These are phyloP conservation scores for Exophiala sideris DNA, from an alignment of 2,329 filamentous ascomycete genomes.

Conservation along the genomic window DNA sequence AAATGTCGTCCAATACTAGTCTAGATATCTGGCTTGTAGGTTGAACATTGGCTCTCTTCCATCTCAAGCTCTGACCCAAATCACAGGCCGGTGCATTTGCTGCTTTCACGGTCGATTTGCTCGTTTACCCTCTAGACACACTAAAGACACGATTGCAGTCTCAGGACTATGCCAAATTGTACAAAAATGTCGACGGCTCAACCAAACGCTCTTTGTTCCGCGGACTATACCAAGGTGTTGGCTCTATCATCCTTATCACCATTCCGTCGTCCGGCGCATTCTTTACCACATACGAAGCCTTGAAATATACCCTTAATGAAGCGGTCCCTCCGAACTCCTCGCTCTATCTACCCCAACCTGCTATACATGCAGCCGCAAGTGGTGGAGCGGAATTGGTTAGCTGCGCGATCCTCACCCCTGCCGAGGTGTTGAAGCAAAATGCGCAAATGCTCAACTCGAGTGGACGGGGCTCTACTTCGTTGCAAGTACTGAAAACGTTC, in stretches of 20 bases:
- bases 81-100: slow-evolving; percentile 75
- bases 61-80: not conserved
- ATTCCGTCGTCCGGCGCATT: slow-evolving; percentile 87
- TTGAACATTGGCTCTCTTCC: slow-evolving; percentile 17
- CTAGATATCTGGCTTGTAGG: slow-evolving; percentile 57
- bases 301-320: slow-evolving; percentile 61
- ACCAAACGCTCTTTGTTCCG: slow-evolving; percentile 57
- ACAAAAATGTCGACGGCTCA: slow-evolving; percentile 39
- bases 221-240: slow-evolving; percentile 82
- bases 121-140: slow-evolving; percentile 85
- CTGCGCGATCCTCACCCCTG: slow-evolving; percentile 80
- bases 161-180: slow-evolving; percentile 67
- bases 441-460: slow-evolving; percentile 67
- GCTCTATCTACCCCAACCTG: slow-evolving; percentile 58
- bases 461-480: slow-evolving; percentile 43
- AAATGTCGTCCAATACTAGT: slow-evolving; percentile 51
- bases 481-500: slow-evolving; percentile 58
- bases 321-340: slow-evolving; percentile 44
- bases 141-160: slow-evolving; percentile 84
- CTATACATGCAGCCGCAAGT: slow-evolving; percentile 72
- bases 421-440: slow-evolving; percentile 91
- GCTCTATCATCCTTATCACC: slow-evolving; percentile 79
- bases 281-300: slow-evolving; percentile 82
- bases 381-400: slow-evolving; percentile 77
- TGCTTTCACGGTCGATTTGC: slow-evolving; percentile 78